Evolutionary conservation across 768 basidiomycete genomes (phyloP).

Genomic region (Suillus hirtellus): DNA sequence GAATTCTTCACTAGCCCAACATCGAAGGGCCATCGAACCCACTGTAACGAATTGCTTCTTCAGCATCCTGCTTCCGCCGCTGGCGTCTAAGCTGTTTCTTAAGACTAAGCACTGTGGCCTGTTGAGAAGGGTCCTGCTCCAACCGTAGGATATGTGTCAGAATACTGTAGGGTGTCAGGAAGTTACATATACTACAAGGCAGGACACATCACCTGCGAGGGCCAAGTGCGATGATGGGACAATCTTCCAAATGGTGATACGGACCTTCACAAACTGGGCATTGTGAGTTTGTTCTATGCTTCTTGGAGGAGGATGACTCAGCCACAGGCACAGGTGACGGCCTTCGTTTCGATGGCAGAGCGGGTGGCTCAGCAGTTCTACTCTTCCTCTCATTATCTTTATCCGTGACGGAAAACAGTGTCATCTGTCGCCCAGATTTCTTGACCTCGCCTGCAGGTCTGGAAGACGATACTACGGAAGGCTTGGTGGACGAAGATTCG

Average conservation of each 20-base stretch:
- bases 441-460: background rate
- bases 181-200: background rate
- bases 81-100: constrained; percentile 39
- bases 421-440: background rate
- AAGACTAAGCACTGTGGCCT: constrained; percentile 37
- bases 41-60: constrained; percentile 1
- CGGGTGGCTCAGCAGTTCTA: background rate
- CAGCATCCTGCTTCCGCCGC: constrained; percentile 29
- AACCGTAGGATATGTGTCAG: constrained; percentile 45
- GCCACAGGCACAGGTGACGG: constrained; percentile 31
- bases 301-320: constrained; percentile 36
- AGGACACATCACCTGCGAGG: constrained; percentile 47
- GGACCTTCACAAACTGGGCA: constrained; percentile 54
- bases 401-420: constrained; percentile 1
- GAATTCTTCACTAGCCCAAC: background rate
- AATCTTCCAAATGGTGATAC: constrained; percentile 51
- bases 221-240: constrained; percentile 55
- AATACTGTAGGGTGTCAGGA: constrained; percentile 37
- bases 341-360: constrained; percentile 38
- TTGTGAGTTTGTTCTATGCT: constrained; percentile 33
- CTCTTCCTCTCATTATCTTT: constrained; percentile 2
- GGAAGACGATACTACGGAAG: background rate
- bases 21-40: background rate
- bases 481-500: background rate
- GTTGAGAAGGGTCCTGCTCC: constrained; percentile 39